A percentile compares a stretch with the other conserved stretches of the same genome.
Conservation (phyloP, 768 basidiomycete species). For the Boletus rubescentipes region DNA sequence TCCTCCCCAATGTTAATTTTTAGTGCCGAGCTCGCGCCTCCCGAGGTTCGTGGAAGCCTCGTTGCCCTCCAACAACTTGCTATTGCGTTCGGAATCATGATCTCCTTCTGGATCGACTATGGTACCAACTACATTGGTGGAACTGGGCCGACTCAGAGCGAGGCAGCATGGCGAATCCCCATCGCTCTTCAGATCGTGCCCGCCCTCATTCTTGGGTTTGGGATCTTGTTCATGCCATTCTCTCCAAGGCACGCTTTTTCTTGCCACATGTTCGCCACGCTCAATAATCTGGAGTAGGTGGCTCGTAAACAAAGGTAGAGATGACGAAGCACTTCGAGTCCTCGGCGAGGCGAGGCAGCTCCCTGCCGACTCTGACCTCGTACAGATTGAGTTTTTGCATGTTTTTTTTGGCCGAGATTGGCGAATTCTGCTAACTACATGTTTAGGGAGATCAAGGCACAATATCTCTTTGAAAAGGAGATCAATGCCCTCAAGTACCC, state of each 20-base stretch:
- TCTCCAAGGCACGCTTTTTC: constrained; percentile 54
- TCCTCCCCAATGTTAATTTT: not conserved
- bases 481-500: too few species aligned
- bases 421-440: too few species aligned
- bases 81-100: constrained; percentile 78
- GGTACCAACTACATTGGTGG: constrained; percentile 73
- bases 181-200: constrained; percentile 74
- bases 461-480: too few species aligned
- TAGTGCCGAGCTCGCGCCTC: constrained; percentile 42
- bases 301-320: too few species aligned
- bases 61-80: constrained; percentile 82
- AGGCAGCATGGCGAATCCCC: constrained; percentile 77
- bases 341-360: too few species aligned
- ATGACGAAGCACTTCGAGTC: too few species aligned
- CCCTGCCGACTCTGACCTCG: too few species aligned
- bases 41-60: constrained; percentile 74
- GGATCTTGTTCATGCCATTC: constrained; percentile 78
- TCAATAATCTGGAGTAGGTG: too few species aligned
- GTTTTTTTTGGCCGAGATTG: too few species aligned
- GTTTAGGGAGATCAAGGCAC: too few species aligned
- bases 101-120: constrained; percentile 50
- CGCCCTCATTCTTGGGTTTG: constrained; percentile 65
- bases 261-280: too few species aligned
- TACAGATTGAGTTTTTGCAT: too few species aligned
- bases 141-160: constrained; percentile 51